A percentile compares a stretch with the other conserved stretches of the same genome.
These are phyloP conservation scores for Linderniella brevidens DNA, from an alignment of 257 asterid species.

Conservation along the genomic window DNA sequence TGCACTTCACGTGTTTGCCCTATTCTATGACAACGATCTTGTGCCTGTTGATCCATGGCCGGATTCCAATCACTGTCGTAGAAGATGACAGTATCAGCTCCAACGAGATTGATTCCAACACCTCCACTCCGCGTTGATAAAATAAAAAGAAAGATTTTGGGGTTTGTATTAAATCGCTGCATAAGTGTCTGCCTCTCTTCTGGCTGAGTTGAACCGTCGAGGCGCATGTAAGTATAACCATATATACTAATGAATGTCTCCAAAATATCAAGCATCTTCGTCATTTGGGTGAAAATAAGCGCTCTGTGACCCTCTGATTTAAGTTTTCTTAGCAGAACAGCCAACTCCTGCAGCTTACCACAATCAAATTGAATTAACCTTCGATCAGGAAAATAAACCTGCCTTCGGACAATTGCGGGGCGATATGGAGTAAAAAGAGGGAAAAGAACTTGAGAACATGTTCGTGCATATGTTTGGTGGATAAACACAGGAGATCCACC, in stretches of 20 bases:
- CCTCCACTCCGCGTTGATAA: constrained; percentile 99
- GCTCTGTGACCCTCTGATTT: constrained; percentile 96
- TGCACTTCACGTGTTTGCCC: constrained; percentile 99
- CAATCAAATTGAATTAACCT: constrained; percentile 96
- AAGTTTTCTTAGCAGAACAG: constrained; percentile 70
- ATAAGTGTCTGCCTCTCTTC: constrained; percentile 95
- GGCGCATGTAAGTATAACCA: constrained; percentile 96
- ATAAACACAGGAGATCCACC: constrained; percentile 54
- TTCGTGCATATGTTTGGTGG: constrained; percentile 33
- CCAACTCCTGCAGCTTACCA: constrained; percentile 96
- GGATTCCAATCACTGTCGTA: constrained; percentile 99
- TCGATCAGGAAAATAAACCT: constrained; percentile 97
- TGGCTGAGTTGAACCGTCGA: constrained; percentile 96
- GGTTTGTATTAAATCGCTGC: constrained; percentile 95
- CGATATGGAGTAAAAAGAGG: constrained; percentile 81
- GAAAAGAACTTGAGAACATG: constrained; percentile 41
- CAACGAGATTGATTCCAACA: constrained; percentile 95
- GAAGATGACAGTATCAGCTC: constrained; percentile 96
- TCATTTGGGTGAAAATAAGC: constrained; percentile 95
- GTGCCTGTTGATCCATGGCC: constrained; percentile 99
- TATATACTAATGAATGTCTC: constrained; percentile 91
- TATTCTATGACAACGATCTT: constrained; percentile 97
- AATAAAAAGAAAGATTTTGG: constrained; percentile 79
- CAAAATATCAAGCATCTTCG: constrained; percentile 97
- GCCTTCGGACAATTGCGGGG: constrained; percentile 91